Base-by-base conservation (phyloP, 208 protist genomes). In the Leishmania aethiopica region DNA sequence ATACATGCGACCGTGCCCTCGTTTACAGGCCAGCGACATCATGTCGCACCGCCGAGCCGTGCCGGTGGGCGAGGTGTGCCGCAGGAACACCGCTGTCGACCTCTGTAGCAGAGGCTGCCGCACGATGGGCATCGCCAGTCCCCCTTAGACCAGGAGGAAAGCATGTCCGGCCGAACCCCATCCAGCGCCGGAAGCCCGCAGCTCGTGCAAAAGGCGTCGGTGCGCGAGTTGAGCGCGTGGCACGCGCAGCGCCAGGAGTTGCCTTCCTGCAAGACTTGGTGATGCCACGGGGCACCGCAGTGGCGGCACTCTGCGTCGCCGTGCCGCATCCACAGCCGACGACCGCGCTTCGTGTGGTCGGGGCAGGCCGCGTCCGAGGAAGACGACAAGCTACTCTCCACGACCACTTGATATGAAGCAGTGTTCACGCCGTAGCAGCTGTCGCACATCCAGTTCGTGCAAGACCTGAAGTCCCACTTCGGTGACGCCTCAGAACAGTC, bases 361-460 rank as follows among this genome's bases (percentile, higher is more conserved):
- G 42, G 22, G 13, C 28, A 60, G 40, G n/a, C 7, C 5, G n/a
- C n/a, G 32, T 22, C 22, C 51, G 62, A 67, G 19, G n/a, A 49
- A 5, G n/a, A 13, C 28, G 47, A n/a, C n/a, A 45, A 55, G 69
- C 25, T n/a, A 73, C 19, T 32, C 72, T 74, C 69, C 0, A 6
- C 57, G n/a, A 85, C 79, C 1, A 93, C 86, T 37, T 94, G 80
- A 72, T 90, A 87, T 2, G 91, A 90, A 15, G 92, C 90, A 62
- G 67, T 86, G 75, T 96, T 96, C 22, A 96, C 83, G 35, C 87
- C 83, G 37, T 88, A 85, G 78, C 93, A 96, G n/a, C 78, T 66
- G 79, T 91, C 89, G 57, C 93, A 96, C 69, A 89, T 85, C 92
- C 93, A 96, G 78, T 88, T 90, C 51, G 91, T 94, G 81, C 90